These are phyloP conservation scores for Candida nitratophila DNA, from an alignment of 805 yeast genomes.

Conservation along the genomic window DNA sequence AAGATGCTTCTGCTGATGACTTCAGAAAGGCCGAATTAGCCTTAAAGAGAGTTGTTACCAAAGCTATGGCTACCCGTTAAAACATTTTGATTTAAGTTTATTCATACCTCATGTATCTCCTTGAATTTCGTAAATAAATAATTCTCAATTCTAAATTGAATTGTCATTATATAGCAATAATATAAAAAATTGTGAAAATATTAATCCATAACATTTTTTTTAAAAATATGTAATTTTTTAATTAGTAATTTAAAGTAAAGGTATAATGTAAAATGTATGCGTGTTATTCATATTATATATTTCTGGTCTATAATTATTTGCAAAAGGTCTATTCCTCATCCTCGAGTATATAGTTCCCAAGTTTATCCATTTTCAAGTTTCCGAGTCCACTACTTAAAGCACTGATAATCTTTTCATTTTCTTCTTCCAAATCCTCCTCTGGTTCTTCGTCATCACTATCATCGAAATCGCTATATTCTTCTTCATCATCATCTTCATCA, in stretches of 20 bases:
- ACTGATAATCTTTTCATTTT: conserved; percentile 51
- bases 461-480: conserved; percentile 26
- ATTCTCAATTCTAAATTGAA: not conserved
- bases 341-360: conserved; percentile 75
- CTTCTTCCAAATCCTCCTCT: conserved; percentile 27
- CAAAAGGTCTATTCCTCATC: conserved; percentile 18
- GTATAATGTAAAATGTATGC: too few relatives aligned
- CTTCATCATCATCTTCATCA: conserved; percentile 34
- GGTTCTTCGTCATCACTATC: conserved; percentile 30
- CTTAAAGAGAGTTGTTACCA: conserved; percentile 98
- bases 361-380: conserved; percentile 69
- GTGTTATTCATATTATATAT: too few relatives aligned
- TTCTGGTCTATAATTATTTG: too few relatives aligned
- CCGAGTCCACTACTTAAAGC: conserved; percentile 60
- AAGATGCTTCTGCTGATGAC: conserved; percentile 95
- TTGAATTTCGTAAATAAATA: not conserved
- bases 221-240: not conserved
- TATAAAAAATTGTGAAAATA: not conserved
- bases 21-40: conserved; percentile 98
- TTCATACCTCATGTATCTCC: not conserved
- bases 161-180: not conserved
- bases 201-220: not conserved
- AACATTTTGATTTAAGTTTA: conserved; percentile 39
- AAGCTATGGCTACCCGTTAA: conserved; percentile 81
- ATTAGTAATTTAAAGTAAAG: too few relatives aligned